These are phyloP conservation scores for Trichoderma reesei DNA, from an alignment of 495 filamentous ascomycete species.

Conservation along the genomic window DNA sequence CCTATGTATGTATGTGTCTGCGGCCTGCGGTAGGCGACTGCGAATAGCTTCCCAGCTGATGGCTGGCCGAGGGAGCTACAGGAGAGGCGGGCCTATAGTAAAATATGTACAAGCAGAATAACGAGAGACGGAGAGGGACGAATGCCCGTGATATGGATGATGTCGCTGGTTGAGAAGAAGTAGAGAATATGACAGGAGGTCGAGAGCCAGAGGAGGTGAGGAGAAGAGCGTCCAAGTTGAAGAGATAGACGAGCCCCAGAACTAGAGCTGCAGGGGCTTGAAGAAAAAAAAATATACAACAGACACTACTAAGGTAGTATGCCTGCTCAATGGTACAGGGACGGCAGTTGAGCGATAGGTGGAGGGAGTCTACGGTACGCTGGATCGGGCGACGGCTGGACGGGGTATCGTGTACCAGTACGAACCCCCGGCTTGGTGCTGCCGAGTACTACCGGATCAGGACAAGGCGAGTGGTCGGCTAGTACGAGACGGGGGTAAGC, in stretches of 20 bases:
- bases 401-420: not conserved
- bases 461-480: not conserved
- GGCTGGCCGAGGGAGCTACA: not conserved
- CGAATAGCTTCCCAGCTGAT: not conserved
- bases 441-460: not conserved
- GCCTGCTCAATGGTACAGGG: slow-evolving; percentile 1
- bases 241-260: not conserved
- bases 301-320: too few species aligned
- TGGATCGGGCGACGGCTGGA: slow-evolving; percentile 1
- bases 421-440: not conserved
- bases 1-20: too few species aligned
- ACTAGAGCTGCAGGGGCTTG: not conserved
- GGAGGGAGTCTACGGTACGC: slow-evolving; percentile 5
- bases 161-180: not conserved
- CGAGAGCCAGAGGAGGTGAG: not conserved
- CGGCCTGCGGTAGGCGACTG: too few species aligned
- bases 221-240: too few species aligned
- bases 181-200: not conserved
- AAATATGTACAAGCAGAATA: not conserved
- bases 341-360: slow-evolving; percentile 8
- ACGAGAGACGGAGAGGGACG: not conserved
- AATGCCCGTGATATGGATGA: not conserved
- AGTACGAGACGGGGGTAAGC: not conserved
- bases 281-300: too few species aligned
- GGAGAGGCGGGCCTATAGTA: not conserved